These are phyloP conservation scores for Hericium alpestre DNA, from an alignment of 768 basidiomycete genomes.

Conservation along the genomic window DNA sequence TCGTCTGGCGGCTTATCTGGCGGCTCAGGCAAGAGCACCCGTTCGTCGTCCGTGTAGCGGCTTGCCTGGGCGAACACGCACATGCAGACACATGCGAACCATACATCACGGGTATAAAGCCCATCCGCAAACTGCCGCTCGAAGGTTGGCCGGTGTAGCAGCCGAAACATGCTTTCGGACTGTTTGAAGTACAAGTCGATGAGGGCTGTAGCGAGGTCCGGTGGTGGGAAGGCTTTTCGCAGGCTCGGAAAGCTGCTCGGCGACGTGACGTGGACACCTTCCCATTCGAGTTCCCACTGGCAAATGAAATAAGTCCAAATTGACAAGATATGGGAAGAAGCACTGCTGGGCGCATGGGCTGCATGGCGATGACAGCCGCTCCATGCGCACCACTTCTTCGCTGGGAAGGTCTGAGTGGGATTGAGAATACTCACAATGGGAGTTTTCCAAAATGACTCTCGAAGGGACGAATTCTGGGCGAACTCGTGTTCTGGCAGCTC, in stretches of 20 bases:
- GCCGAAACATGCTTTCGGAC: constrained; percentile 47
- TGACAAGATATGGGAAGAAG: background rate
- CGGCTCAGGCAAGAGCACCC: constrained; percentile 18
- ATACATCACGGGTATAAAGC: constrained; percentile 36
- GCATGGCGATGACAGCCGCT: background rate
- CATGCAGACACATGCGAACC: constrained; percentile 23
- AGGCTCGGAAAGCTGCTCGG: constrained; percentile 22
- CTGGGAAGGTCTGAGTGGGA: background rate
- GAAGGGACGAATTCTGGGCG: background rate
- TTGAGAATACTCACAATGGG: constrained; percentile 8
- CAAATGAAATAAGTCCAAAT: background rate
- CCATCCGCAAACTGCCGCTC: constrained; percentile 44
- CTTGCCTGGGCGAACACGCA: constrained; percentile 20
- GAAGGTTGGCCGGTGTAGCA: constrained; percentile 68
- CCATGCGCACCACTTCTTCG: background rate
- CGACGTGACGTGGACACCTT: constrained; percentile 29
- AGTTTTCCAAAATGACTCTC: constrained; percentile 10
- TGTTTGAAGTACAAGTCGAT: constrained; percentile 61
- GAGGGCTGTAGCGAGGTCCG: constrained; percentile 45
- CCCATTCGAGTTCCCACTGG: constrained; percentile 53
- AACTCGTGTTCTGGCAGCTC: background rate
- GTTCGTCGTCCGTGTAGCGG: constrained; percentile 18
- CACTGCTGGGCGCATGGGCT: background rate
- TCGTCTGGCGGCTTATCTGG: constrained; percentile 17
- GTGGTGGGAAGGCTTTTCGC: constrained; percentile 46